Evolutionary conservation across 2,329 filamentous ascomycete genomes (phyloP), one percentile per base, ranked within the genome.

Genomic region (Stemphylium lycopersici): DNA sequence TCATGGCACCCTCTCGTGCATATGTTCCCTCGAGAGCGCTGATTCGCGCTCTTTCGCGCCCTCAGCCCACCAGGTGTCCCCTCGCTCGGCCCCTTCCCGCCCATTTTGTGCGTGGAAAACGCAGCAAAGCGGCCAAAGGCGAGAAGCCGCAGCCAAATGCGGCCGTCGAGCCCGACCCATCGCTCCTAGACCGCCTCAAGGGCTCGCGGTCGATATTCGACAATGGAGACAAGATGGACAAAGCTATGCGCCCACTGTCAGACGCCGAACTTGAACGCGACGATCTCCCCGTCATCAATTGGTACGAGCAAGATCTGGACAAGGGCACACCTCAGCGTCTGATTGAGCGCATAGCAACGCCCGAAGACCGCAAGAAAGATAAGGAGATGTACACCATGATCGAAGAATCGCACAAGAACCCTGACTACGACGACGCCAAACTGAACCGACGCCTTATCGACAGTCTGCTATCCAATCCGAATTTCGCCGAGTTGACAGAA

Each of bases 251-350:
- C 13, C 64, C 62, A 15, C 16, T 63, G 26, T 56, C 61, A 31
- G 65, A 67, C 22, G 49, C 62, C 22, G 54, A 58, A 34, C 57
- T 69, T 49, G 59, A 69, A 33, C 51, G 63, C 8, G 60, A 61
- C n/a, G 58, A 66, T 7, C 36, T 67, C 3, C 59, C 62, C 6
- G 52, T 41, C 29, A 65, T 74, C 15, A 59, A 59, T 29, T 69
- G 61, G 52, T 74, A 68, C 38, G 72, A 73, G 54, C 60, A 66
- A 38, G 71, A 75, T 42, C 40, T 65, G 29, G 62, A 65, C 34
- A 66, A 56, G 16, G 58, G 61, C 29, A 59, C 53, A 13, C 62
- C 65, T 11, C 61, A 62, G 42, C 62, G 61, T 6, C 62, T 71
- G 40, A 55, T 73, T 3, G 37, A 61, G 31, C 44, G 59, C 18